Evolutionary conservation across 225 moss, liverwort and hornwort species (phyloP), one percentile per base, ranked within the genome.

Genomic region (Pleurozium schreberi): DNA sequence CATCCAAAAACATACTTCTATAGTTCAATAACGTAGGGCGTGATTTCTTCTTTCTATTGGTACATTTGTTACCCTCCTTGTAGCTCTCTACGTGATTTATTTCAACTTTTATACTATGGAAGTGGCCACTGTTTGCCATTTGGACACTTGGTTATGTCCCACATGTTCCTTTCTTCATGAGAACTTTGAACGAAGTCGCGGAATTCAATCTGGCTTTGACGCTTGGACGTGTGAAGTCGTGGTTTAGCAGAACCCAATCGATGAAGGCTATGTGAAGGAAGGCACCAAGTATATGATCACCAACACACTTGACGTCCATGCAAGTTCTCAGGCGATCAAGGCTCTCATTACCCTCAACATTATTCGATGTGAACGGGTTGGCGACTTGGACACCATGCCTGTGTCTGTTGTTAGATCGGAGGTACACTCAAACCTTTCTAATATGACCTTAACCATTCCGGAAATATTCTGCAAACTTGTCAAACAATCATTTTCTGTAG

Each of bases 361-460:
- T 50, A 93, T 94, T 87, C 88, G 88, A 79, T 91, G 90, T 47
- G 93, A 95, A 83, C 90, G 92, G 50, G 90, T 93, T 64, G 92
- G 95, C 50, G 92, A 93, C 86, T 83, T 95, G 90, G 92, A 95
- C 90, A 93, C 92, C 80, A 93, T 93, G 91, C 90, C 89, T 47
- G 88, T 93, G 27, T 84, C 87, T 18, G 83, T 91, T 83, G 90
- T 89, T 14, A 81, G 81, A 83, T 71, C 87, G 43, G 93, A 95
- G 93, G 93, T 93, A 87, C 42, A 65, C 53, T 45, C 31, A 25
- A 55, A 42, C 55, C 26, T 67, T 53, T 65, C 65, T 43, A 25
- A 17, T 66, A 34, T 65, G 65, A 61, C 36, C 75, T 30, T 57
- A n/a, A n/a, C n/a, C 52, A n/a, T 86, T 53, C 50, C 12, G 28